A percentile compares a stretch with the other conserved stretches of the same genome.
Conservation (phyloP, 179 eudicot genomes). For the Silene coronaria region DNA sequence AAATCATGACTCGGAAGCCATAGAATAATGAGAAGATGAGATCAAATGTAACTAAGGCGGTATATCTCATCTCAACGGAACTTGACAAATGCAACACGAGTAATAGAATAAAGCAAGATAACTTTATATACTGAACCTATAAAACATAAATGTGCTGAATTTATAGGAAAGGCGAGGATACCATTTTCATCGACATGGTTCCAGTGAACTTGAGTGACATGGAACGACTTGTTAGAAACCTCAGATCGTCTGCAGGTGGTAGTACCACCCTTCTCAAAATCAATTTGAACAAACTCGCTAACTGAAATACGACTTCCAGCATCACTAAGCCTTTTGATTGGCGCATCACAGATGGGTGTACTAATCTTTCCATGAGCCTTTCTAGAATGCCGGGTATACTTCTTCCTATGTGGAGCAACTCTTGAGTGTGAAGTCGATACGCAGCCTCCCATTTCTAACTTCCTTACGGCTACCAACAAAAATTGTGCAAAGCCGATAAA, state of each 20-base stretch:
- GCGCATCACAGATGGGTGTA: conserved; percentile 30
- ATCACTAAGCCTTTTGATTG: conserved; percentile 39
- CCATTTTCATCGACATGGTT: conserved; percentile 51
- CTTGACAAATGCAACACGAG: too few relatives aligned
- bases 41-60: too few relatives aligned
- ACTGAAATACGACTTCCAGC: conserved; percentile 35
- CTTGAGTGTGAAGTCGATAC: conserved; percentile 31
- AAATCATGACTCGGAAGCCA: neutral
- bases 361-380: conserved; percentile 21
- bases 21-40: too few relatives aligned
- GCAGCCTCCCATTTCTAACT: conserved; percentile 36
- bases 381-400: conserved; percentile 22
- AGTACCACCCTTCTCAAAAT: conserved; percentile 37
- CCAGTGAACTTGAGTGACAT: conserved; percentile 42
- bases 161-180: conserved; percentile 4
- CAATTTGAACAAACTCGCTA: conserved; percentile 12
- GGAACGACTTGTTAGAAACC: conserved; percentile 44
- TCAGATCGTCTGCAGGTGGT: conserved; percentile 48
- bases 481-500: neutral
- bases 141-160: neutral
- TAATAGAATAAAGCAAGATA: too few relatives aligned
- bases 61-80: too few relatives aligned
- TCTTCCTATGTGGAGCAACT: conserved; percentile 30
- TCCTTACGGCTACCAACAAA: conserved; percentile 7
- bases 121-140: neutral